Evolutionary conservation across 805 yeast species (phyloP).

Genomic region (Sungouiella blattae): DNA sequence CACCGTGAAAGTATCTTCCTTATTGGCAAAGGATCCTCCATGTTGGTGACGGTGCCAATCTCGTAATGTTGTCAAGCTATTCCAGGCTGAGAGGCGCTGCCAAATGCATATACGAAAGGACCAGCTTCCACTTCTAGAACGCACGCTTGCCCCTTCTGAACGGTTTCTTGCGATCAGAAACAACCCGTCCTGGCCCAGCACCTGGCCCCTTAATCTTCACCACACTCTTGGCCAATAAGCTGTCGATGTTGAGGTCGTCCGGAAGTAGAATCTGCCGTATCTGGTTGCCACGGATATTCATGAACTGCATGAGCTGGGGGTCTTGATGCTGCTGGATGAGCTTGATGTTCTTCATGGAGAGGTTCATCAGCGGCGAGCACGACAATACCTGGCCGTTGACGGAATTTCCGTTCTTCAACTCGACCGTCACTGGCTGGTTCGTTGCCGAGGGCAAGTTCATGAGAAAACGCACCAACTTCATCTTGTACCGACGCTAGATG

Average conservation of each 20-base stretch:
- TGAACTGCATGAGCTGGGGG: slow-evolving; percentile 67
- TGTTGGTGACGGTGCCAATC: no score
- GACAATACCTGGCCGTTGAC: slow-evolving; percentile 80
- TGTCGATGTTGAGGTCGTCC: slow-evolving; percentile 75
- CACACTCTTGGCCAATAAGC: slow-evolving; percentile 51
- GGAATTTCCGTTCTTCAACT: slow-evolving; percentile 85
- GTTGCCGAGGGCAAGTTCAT: slow-evolving; percentile 66
- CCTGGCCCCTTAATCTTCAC: slow-evolving; percentile 41
- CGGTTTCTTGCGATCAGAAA: slow-evolving; percentile 15
- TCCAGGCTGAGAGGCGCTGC: no score
- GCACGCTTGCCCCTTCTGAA: slow-evolving; percentile 13
- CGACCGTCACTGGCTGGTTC: slow-evolving; percentile 85
- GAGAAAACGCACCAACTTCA: slow-evolving; percentile 73
- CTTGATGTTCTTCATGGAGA: slow-evolving; percentile 73
- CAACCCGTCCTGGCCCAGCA: slow-evolving; percentile 35
- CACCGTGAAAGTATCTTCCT: no score
- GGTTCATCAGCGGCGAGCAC: slow-evolving; percentile 89
- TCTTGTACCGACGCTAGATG: no score
- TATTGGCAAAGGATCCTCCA: no score
- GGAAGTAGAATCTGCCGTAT: slow-evolving; percentile 82
- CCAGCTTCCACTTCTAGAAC: slow-evolving; percentile 4
- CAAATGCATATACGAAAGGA: no score
- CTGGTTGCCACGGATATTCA: slow-evolving; percentile 85
- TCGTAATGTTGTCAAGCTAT: no score
- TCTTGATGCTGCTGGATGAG: slow-evolving; percentile 71